phyloP scores from a whole-genome alignment of 768 basidiomycete genomes.

The Gymnopilus dilepis region DNA sequence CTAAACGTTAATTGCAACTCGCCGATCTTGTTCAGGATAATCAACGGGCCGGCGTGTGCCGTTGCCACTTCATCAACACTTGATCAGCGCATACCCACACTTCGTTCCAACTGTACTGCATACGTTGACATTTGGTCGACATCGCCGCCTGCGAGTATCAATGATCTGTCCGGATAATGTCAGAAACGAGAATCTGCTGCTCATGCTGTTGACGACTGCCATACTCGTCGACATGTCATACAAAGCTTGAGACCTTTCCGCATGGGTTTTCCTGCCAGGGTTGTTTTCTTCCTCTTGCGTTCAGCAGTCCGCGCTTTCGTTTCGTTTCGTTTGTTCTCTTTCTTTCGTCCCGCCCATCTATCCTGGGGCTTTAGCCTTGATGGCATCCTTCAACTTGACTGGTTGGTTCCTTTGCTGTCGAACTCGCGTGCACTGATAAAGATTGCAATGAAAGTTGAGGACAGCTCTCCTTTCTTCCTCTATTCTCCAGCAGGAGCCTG shows the following conservation, averaged over 20 bases:
- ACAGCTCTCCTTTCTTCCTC: slow-evolving; percentile 57
- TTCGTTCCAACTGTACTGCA: not conserved
- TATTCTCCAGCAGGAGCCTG: slow-evolving; percentile 57
- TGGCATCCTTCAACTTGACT: slow-evolving; percentile 52
- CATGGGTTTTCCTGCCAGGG: not conserved
- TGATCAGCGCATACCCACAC: too few species aligned
- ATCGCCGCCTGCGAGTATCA: slow-evolving; percentile 2
- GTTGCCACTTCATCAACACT: too few species aligned
- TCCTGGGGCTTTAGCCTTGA: slow-evolving; percentile 42
- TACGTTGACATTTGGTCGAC: not conserved
- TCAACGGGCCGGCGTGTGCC: slow-evolving; percentile 19
- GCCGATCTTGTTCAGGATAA: slow-evolving; percentile 14
- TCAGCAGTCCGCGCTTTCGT: slow-evolving; percentile 17
- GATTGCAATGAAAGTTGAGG: slow-evolving; percentile 51
- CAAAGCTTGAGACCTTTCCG: not conserved
- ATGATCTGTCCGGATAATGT: slow-evolving; percentile 8
- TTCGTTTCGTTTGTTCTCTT: slow-evolving; percentile 29
- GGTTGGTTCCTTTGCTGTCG: slow-evolving; percentile 31
- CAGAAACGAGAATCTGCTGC: slow-evolving; percentile 3
- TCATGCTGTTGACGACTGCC: not conserved
- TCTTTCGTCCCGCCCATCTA: slow-evolving; percentile 25
- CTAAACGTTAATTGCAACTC: not conserved
- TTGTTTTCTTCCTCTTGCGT: slow-evolving; percentile 4
- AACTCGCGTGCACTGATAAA: not conserved
- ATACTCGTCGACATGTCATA: slow-evolving; percentile 6